Evolutionary conservation across 192 early-diverging fungal species (phyloP).

Genomic region (Backusella circina): DNA sequence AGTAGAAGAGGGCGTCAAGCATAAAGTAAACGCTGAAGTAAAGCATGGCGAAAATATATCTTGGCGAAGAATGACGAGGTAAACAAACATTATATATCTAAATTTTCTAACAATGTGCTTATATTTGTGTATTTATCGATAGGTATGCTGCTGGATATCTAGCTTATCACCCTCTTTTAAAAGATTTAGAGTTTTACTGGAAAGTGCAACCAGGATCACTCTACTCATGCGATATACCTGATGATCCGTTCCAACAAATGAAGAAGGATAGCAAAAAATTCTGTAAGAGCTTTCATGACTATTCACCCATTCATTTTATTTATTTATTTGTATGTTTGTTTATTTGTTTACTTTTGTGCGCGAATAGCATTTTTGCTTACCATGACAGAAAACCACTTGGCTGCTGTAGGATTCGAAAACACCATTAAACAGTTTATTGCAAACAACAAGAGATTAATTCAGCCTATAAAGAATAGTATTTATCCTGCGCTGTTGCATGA

Average conservation of each 20-base stretch:
- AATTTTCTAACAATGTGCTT: background rate
- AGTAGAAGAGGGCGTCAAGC: slow-evolving; percentile 39
- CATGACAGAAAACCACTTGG: slow-evolving; percentile 51
- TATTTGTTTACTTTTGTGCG: background rate
- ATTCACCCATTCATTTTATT: background rate
- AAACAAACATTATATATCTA: background rate
- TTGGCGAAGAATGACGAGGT: slow-evolving; percentile 42
- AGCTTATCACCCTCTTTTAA: slow-evolving; percentile 65
- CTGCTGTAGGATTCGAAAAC: slow-evolving; percentile 66
- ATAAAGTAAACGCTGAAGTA: slow-evolving; percentile 45
- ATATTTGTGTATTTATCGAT: background rate
- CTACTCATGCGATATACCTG: slow-evolving; percentile 69
- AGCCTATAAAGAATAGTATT: slow-evolving; percentile 27
- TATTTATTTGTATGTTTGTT: background rate
- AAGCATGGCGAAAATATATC: slow-evolving; percentile 55
- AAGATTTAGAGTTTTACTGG: slow-evolving; percentile 75
- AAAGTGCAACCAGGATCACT: slow-evolving; percentile 74
- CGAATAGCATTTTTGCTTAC: slow-evolving; percentile 45
- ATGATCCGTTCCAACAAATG: slow-evolving; percentile 80
- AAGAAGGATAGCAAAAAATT: slow-evolving; percentile 65
- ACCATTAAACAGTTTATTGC: slow-evolving; percentile 44
- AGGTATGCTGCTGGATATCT: slow-evolving; percentile 71
- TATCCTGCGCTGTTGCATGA: slow-evolving; percentile 50
- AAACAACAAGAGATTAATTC: slow-evolving; percentile 40
- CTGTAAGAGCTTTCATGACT: slow-evolving; percentile 36